A percentile compares a stretch with the other conserved stretches of the same genome.
These are phyloP conservation scores for Solanum paucissectum DNA, from an alignment of 257 asterid species.

Conservation along the genomic window DNA sequence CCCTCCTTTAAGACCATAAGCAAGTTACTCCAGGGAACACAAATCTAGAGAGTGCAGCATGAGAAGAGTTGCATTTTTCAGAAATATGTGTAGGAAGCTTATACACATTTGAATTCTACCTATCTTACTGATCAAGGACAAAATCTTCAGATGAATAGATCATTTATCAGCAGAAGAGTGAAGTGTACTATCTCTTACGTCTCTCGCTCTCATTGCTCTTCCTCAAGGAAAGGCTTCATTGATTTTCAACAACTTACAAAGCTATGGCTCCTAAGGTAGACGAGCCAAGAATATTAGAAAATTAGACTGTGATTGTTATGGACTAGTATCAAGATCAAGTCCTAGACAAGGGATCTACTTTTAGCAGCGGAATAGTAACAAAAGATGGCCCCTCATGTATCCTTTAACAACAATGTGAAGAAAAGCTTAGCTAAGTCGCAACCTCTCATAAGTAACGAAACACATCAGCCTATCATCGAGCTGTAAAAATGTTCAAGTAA, in stretches of 20 bases:
- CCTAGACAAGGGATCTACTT: background rate
- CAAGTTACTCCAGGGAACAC: background rate
- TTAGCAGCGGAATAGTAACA: background rate
- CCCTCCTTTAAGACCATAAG: background rate
- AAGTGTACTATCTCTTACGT: background rate
- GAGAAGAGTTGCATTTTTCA: background rate
- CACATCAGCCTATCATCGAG: background rate
- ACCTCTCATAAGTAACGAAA: background rate
- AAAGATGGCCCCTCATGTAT: background rate
- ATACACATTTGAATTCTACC: background rate
- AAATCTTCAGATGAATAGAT: background rate
- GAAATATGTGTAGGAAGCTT: background rate
- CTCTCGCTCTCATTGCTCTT: background rate
- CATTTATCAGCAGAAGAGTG: background rate
- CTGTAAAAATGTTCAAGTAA: background rate
- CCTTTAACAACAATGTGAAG: background rate
- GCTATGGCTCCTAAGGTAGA: background rate
- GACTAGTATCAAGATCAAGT: background rate
- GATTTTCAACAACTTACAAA: background rate
- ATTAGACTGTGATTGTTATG: background rate
- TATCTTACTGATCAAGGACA: background rate
- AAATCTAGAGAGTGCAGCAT: background rate
- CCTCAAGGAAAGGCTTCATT: background rate
- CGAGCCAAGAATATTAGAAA: background rate
- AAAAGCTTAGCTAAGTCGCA: background rate